Evolutionary conservation across 2,329 filamentous ascomycete genomes (phyloP), one percentile per base, ranked within the genome.

Genomic region (Magnaporthiopsis poae): DNA sequence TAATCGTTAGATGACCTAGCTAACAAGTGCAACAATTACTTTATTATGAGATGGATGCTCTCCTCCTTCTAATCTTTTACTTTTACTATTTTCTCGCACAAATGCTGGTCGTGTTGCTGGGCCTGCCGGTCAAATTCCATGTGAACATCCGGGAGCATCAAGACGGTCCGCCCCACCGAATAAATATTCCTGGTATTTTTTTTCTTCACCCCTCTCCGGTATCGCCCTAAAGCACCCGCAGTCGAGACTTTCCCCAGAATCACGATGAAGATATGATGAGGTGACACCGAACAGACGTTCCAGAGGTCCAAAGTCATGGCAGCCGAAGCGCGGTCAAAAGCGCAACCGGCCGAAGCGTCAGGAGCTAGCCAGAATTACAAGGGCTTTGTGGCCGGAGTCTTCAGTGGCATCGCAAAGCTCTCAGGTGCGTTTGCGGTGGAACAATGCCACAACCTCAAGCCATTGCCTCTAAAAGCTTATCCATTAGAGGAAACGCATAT

Each of bases 311-410:
- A 18, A 5, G 46, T 21, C 46, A 56, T 56, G 46, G 46, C 46
- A 25, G n/a, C 46, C 18, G 46, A 25, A 9, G 9, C 21, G 8
- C 46, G 13, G 46, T n/a, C 46, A 39, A 62, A 62, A 25, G 7
- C 46, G 4, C 46, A 21, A 35, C 25, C 72, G 65, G 72, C 69
- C 29, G 68, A 69, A 63, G 69, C 71, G 69, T 18, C 63, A 15
- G 29, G 60, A 27, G 71, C 69, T 72, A 84, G n/a, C 21, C 46
- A 81, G 71, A 89, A 90, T 75, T 98, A 97, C 81, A 93, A 91
- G 73, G 95, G 94, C n/a, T 99, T 98, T 75, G 91, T 97, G 35
- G 95, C 91, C 0, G 95, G 95, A n/a, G 87, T 97, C 8, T 97
- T 97, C 75, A 96, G 91, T 56, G 95, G 95, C 31, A 89, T 98